These are phyloP conservation scores for Abrus precatorius DNA, from an alignment of 306 rosid species.

Conservation along the genomic window DNA sequence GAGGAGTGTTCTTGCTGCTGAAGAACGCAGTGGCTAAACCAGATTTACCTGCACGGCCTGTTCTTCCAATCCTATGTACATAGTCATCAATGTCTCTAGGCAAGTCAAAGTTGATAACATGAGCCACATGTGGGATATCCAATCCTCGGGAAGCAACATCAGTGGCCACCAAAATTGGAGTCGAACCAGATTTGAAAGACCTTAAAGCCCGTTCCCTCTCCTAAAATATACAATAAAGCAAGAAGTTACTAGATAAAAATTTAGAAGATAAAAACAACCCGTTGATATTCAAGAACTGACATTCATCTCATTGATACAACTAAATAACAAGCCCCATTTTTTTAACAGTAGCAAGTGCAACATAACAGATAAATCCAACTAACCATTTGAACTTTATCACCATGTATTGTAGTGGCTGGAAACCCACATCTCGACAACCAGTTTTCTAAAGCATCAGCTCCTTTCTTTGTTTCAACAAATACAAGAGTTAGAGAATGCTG, in stretches of 20 bases:
- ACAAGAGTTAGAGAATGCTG: constrained; percentile 88
- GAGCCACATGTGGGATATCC: constrained; percentile 81
- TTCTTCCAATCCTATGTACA: constrained; percentile 84
- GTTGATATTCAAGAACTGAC: not conserved
- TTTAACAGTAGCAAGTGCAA: not conserved
- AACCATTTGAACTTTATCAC: constrained; percentile 93
- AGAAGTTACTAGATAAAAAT: not conserved
- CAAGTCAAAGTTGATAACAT: constrained; percentile 80
- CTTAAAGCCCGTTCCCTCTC: constrained; percentile 81
- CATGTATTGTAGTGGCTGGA: constrained; percentile 95
- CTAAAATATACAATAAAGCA: constrained; percentile 47
- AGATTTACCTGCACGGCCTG: constrained; percentile 86
- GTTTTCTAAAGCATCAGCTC: constrained; percentile 86
- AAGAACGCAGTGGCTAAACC: constrained; percentile 90
- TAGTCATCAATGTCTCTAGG: constrained; percentile 83
- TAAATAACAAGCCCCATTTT: not conserved
- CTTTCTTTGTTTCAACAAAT: constrained; percentile 96
- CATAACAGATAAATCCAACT: not conserved
- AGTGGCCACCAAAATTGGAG: constrained; percentile 83
- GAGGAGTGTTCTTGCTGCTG: constrained; percentile 60
- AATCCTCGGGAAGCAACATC: constrained; percentile 88
- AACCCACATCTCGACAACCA: constrained; percentile 77
- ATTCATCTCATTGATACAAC: no score
- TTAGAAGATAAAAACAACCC: no score
- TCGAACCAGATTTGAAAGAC: constrained; percentile 71